These are phyloP conservation scores for Rhodotorula toruloides DNA, from an alignment of 768 basidiomycete species.

Conservation along the genomic window DNA sequence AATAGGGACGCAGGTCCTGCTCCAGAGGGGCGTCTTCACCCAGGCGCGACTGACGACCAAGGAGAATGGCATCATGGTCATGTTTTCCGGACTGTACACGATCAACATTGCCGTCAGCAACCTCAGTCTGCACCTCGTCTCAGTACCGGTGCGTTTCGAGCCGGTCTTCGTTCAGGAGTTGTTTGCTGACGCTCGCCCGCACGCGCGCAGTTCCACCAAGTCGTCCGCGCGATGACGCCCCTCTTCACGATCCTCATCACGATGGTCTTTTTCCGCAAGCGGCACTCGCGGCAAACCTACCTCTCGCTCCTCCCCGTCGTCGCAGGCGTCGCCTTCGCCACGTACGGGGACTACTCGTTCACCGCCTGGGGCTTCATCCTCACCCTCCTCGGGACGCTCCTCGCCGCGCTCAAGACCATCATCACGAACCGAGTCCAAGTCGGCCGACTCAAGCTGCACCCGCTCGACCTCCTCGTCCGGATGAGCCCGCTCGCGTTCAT, in stretches of 20 bases:
- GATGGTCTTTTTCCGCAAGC: constrained; percentile 59
- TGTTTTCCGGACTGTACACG: constrained; percentile 85
- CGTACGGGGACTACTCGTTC: constrained; percentile 81
- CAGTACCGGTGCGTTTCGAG: constrained; percentile 41
- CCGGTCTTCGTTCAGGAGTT: neutral
- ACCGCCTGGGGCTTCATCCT: constrained; percentile 76
- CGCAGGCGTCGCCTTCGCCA: constrained; percentile 86
- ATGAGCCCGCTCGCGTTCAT: constrained; percentile 89
- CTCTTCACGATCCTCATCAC: constrained; percentile 84
- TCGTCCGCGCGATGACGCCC: constrained; percentile 85
- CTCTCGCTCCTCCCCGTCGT: constrained; percentile 77
- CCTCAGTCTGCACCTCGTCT: constrained; percentile 55
- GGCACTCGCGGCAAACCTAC: constrained; percentile 60
- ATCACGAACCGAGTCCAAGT: constrained; percentile 66
- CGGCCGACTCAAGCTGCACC: constrained; percentile 55
- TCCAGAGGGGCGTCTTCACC: constrained; percentile 57
- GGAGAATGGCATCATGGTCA: constrained; percentile 61
- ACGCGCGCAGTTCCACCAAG: constrained; percentile 78
- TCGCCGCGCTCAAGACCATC: constrained; percentile 91
- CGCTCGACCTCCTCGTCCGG: constrained; percentile 78
- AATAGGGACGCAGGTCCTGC: constrained; percentile 67
- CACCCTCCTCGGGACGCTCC: constrained; percentile 80
- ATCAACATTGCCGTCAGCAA: constrained; percentile 95
- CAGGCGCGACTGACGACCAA: constrained; percentile 55
- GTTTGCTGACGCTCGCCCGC: neutral